Evolutionary conservation across 2,329 filamentous ascomycete genomes (phyloP).

Genomic region (Aureobasidium vineae): DNA sequence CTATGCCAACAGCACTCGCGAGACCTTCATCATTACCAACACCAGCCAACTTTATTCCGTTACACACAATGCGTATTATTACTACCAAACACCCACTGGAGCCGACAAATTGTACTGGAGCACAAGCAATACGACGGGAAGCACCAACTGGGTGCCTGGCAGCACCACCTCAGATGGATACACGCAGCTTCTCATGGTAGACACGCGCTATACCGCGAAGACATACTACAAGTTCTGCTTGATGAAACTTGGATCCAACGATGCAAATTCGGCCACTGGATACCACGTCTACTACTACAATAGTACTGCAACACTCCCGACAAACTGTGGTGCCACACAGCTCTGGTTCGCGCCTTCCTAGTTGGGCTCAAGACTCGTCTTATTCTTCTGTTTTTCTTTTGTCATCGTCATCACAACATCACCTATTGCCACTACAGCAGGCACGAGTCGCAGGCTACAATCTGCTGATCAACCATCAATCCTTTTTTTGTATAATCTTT

Average conservation of each 20-base stretch:
- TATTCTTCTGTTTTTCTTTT: not conserved
- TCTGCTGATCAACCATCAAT: not conserved
- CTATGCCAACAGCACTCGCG: constrained; percentile 21
- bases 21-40: constrained; percentile 25
- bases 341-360: constrained; percentile 24
- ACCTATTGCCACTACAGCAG: not conserved
- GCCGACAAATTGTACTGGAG: constrained; percentile 18
- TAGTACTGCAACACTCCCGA: not conserved
- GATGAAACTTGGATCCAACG: constrained; percentile 1
- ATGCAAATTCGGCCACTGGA: constrained; percentile 19
- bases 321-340: constrained; percentile 1
- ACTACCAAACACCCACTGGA: constrained; percentile 19
- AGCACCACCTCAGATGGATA: constrained; percentile 19
- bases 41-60: constrained; percentile 25
- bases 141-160: constrained; percentile 14
- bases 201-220: constrained; percentile 8
- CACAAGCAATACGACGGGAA: not conserved
- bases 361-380: not conserved
- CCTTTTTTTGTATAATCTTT: constrained; percentile 20
- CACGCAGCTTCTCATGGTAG: constrained; percentile 25
- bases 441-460: not conserved
- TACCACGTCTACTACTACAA: constrained; percentile 23
- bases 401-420: not conserved
- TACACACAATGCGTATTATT: constrained; percentile 26
- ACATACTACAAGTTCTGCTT: constrained; percentile 25